Conservation (phyloP, 805 yeast species). For the Kluyveromyces nonfermentans region DNA sequence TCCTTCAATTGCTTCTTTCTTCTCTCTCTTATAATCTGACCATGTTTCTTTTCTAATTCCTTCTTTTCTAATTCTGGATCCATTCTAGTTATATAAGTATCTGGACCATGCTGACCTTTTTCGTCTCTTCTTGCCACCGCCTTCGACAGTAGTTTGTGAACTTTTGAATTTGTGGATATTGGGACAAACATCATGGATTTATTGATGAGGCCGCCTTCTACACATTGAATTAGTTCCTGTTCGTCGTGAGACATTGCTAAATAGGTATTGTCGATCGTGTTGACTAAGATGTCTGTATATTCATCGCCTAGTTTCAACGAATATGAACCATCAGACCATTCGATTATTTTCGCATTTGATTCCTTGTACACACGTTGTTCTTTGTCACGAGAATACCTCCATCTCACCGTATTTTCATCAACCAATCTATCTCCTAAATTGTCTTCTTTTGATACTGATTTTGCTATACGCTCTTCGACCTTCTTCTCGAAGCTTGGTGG, state of each 20-base stretch:
- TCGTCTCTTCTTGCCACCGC: constrained; percentile 41
- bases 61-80: constrained; percentile 68
- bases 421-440: constrained; percentile 54
- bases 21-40: constrained; percentile 55
- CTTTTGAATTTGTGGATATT: constrained; percentile 76
- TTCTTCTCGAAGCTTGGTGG: constrained; percentile 54
- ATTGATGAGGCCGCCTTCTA: constrained; percentile 54
- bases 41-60: constrained; percentile 57
- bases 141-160: constrained; percentile 71
- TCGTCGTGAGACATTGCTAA: constrained; percentile 63
- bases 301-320: constrained; percentile 85
- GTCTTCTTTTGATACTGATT: constrained; percentile 32
- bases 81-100: constrained; percentile 33
- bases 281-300: constrained; percentile 65
- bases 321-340: constrained; percentile 89
- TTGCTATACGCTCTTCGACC: constrained; percentile 31
- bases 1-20: constrained; percentile 48
- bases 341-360: constrained; percentile 79
- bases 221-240: constrained; percentile 52
- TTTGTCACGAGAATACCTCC: constrained; percentile 82
- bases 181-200: constrained; percentile 74
- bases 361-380: constrained; percentile 66
- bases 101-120: constrained; percentile 30
- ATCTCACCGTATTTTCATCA: constrained; percentile 81
- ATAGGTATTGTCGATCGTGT: constrained; percentile 59